Evolutionary conservation across 2,329 filamentous ascomycete genomes (phyloP).

Genomic region (Botrytis medusae): DNA sequence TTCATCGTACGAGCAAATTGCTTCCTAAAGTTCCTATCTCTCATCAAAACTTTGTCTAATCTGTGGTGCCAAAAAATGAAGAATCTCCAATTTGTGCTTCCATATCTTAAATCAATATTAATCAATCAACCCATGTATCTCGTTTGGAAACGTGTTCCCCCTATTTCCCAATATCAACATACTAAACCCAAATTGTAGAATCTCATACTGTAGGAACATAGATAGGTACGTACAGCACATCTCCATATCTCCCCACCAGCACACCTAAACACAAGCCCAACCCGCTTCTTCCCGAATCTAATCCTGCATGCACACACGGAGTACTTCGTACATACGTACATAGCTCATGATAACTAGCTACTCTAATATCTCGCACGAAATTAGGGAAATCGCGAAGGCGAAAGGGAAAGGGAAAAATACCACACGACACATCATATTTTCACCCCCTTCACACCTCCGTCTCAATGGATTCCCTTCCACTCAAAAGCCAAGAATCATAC

Average conservation of each 20-base stretch:
- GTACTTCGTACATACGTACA: neutral
- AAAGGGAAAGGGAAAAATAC: neutral
- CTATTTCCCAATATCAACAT: neutral
- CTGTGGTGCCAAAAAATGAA: neutral
- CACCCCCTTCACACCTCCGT: neutral
- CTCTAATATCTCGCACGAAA: neutral
- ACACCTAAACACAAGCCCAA: slow-evolving; percentile 3
- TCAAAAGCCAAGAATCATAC: neutral
- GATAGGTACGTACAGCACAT: neutral
- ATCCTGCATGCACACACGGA: slow-evolving; percentile 3
- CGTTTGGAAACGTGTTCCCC: neutral
- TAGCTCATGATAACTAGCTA: neutral
- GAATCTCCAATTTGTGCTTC: neutral
- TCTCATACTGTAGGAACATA: neutral
- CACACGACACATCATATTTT: slow-evolving; percentile 19
- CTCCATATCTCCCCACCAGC: slow-evolving; percentile 12
- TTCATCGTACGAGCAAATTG: slow-evolving; percentile 4
- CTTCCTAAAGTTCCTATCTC: neutral
- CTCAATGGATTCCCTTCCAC: neutral
- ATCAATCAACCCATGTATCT: neutral
- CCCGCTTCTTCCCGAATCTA: slow-evolving; percentile 12
- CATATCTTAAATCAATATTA: neutral
- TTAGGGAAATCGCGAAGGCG: neutral
- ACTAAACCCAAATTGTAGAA: neutral
- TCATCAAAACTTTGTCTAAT: neutral